phyloP scores from a whole-genome alignment of 2,329 filamentous ascomycete species.

The Erysiphe pulchra region DNA sequence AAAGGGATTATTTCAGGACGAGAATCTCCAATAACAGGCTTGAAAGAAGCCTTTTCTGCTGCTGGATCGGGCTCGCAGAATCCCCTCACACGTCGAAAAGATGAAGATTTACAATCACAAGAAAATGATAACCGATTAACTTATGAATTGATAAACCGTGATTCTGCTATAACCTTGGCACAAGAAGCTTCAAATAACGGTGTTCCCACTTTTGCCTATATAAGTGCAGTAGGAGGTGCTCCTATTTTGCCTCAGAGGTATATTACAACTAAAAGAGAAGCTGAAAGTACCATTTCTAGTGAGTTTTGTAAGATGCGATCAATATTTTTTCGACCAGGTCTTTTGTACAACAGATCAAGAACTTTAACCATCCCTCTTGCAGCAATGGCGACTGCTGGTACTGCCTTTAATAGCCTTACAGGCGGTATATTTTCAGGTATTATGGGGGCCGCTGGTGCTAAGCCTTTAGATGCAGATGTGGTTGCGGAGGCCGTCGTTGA shows the following conservation, averaged over 20 bases:
- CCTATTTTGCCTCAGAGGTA: conserved; percentile 68
- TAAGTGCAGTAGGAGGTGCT: conserved; percentile 69
- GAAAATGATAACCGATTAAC: conserved; percentile 56
- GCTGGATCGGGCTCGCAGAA: conserved; percentile 39
- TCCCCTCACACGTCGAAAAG: conserved; percentile 35
- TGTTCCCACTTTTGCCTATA: conserved; percentile 53
- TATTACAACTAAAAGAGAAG: conserved; percentile 75
- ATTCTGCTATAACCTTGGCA: conserved; percentile 62
- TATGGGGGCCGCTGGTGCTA: conserved; percentile 60
- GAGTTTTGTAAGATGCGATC: conserved; percentile 52
- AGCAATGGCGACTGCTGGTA: conserved; percentile 45
- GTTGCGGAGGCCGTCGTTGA: conserved; percentile 82
- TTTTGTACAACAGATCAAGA: conserved; percentile 70
- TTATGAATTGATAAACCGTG: conserved; percentile 94
- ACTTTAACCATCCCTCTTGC: conserved; percentile 69
- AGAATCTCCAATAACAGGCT: conserved; percentile 55
- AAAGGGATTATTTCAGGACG: conserved; percentile 69
- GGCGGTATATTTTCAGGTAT: conserved; percentile 51
- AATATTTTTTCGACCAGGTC: conserved; percentile 63
- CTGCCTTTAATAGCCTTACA: conserved; percentile 50
- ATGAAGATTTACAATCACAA: conserved; percentile 34
- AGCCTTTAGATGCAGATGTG: conserved; percentile 65
- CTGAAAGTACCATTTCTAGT: conserved; percentile 48
- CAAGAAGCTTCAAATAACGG: conserved; percentile 42
- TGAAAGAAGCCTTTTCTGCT: conserved; percentile 53